These are phyloP conservation scores for Sistotremastrum niveocremeum DNA, from an alignment of 768 basidiomycete species.

Conservation along the genomic window DNA sequence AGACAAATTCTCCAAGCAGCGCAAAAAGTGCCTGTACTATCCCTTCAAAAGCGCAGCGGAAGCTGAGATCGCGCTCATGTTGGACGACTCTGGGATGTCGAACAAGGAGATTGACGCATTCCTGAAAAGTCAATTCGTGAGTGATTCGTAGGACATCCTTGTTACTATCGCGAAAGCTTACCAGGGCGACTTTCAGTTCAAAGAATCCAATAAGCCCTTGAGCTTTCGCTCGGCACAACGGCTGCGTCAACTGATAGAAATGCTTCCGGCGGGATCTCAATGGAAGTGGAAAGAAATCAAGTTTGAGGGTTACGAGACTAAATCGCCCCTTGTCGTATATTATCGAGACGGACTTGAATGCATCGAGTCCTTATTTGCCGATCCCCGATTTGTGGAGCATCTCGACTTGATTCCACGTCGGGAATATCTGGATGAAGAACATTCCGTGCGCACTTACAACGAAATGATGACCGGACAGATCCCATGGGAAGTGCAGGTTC, in stretches of 20 bases:
- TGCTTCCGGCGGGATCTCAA: slow-evolving; percentile 9
- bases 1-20: slow-evolving; percentile 12
- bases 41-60: slow-evolving; percentile 19
- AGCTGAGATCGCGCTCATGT: slow-evolving; percentile 21
- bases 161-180: neutral
- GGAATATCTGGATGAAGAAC: slow-evolving; percentile 7
- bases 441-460: slow-evolving; percentile 6
- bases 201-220: neutral
- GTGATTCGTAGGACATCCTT: neutral
- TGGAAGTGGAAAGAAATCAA: slow-evolving; percentile 10
- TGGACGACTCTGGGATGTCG: slow-evolving; percentile 16
- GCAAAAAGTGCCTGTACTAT: slow-evolving; percentile 16
- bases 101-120: slow-evolving; percentile 17
- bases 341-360: slow-evolving; percentile 19
- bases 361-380: slow-evolving; percentile 13
- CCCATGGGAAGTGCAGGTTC: slow-evolving; percentile 16
- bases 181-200: neutral
- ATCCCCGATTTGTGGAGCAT: slow-evolving; percentile 12
- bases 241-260: slow-evolving; percentile 8
- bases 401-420: slow-evolving; percentile 11
- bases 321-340: slow-evolving; percentile 11
- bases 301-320: slow-evolving; percentile 5
- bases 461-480: slow-evolving; percentile 15
- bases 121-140: slow-evolving; percentile 15
- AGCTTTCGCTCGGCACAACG: slow-evolving; percentile 10